Conservation (phyloP, 495 filamentous ascomycete species). For the Tuber borchii region DNA sequence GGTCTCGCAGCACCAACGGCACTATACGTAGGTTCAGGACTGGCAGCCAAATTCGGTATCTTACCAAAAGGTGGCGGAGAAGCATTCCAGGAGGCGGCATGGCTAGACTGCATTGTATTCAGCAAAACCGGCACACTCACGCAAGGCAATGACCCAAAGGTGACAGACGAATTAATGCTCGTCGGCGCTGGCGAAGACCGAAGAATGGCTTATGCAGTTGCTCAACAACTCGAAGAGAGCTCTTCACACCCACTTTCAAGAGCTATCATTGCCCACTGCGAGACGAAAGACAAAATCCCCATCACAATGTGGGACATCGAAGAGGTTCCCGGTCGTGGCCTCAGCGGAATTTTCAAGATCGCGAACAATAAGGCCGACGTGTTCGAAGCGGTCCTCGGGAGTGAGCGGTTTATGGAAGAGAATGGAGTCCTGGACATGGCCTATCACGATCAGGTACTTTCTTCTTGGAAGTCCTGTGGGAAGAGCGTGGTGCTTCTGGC, state of each 20-base stretch:
- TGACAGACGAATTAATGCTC: slow-evolving; percentile 62
- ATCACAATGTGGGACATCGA: slow-evolving; percentile 52
- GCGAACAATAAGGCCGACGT: slow-evolving; percentile 18
- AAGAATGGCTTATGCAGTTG: slow-evolving; percentile 46
- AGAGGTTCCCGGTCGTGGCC: slow-evolving; percentile 73
- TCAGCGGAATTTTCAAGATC: slow-evolving; percentile 59
- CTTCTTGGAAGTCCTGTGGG: slow-evolving; percentile 60
- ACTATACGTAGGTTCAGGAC: slow-evolving; percentile 76
- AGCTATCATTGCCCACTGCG: slow-evolving; percentile 57
- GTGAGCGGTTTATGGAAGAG: slow-evolving; percentile 62
- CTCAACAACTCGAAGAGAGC: slow-evolving; percentile 65
- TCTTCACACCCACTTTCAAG: slow-evolving; percentile 82
- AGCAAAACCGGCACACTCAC: slow-evolving; percentile 94
- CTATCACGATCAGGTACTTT: slow-evolving; percentile 45
- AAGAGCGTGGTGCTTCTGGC: slow-evolving; percentile 71
- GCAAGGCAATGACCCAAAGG: slow-evolving; percentile 66
- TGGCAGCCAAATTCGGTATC: slow-evolving; percentile 81
- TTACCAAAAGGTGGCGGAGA: slow-evolving; percentile 90
- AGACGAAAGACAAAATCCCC: background rate
- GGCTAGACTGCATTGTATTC: slow-evolving; percentile 77
- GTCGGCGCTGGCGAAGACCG: slow-evolving; percentile 41
- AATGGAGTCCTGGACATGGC: background rate
- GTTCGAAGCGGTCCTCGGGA: slow-evolving; percentile 70
- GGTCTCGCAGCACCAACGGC: slow-evolving; percentile 87
- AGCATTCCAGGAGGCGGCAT: slow-evolving; percentile 86